These are phyloP conservation scores for Phytophthora macrochlamydospora DNA, from an alignment of 352 stramenopile species.

Conservation along the genomic window DNA sequence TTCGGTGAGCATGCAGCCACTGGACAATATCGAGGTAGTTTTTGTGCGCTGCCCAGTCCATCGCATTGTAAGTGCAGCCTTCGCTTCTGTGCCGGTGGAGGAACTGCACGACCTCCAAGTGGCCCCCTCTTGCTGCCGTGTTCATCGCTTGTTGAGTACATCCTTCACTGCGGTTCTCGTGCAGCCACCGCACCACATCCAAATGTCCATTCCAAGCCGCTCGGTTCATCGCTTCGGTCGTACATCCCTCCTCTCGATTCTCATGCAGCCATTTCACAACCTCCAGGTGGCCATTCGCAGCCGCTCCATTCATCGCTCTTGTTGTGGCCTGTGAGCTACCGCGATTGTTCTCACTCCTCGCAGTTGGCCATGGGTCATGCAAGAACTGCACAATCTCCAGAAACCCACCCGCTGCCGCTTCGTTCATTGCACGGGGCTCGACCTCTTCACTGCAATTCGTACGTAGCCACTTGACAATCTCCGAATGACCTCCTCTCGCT, in stretches of 20 bases:
- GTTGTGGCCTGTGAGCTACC: constrained; percentile 15
- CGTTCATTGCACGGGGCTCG: constrained; percentile 23
- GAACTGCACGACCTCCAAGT: constrained; percentile 37
- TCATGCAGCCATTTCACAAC: constrained; percentile 37
- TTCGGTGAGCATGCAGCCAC: constrained; percentile 31
- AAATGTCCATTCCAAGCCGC: constrained; percentile 35
- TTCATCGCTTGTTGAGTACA: constrained; percentile 42
- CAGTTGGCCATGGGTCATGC: constrained; percentile 18
- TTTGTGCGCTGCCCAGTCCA: constrained; percentile 33
- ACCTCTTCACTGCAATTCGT: constrained; percentile 23
- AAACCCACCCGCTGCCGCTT: constrained; percentile 25
- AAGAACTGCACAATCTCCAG: constrained; percentile 34
- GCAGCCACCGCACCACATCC: constrained; percentile 31
- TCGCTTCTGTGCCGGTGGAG: constrained; percentile 31
- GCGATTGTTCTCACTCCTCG: constrained; percentile 22
- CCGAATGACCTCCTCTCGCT: constrained; percentile 29
- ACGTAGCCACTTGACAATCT: constrained; percentile 30
- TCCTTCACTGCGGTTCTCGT: constrained; percentile 29
- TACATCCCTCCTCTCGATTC: constrained; percentile 31
- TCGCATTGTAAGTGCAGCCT: constrained; percentile 41
- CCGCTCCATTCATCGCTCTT: constrained; percentile 31
- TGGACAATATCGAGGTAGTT: constrained; percentile 34
- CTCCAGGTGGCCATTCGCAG: constrained; percentile 31
- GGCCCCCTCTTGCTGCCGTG: constrained; percentile 29
- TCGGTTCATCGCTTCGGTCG: constrained; percentile 34